phyloP scores from a whole-genome alignment of 495 filamentous ascomycete species.

The Extremus antarcticus region DNA sequence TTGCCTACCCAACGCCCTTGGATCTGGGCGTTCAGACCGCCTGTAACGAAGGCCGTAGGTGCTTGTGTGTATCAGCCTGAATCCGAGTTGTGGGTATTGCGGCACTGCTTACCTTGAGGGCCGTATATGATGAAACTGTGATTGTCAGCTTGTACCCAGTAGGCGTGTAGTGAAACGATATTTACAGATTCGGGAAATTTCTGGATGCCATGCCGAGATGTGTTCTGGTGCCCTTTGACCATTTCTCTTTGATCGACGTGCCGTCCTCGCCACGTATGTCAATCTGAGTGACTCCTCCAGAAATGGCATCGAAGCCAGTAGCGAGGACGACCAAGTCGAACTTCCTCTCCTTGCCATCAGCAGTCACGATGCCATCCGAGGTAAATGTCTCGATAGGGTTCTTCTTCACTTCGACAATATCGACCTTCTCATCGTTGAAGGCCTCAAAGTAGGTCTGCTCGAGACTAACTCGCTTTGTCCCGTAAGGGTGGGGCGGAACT shows the following conservation, averaged over 20 bases:
- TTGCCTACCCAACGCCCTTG: constrained; percentile 21
- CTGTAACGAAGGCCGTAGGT: constrained; percentile 24
- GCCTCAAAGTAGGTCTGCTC: constrained; percentile 30
- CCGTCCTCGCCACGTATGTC: constrained; percentile 9
- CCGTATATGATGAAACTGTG: constrained; percentile 19
- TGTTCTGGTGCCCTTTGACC: constrained; percentile 15
- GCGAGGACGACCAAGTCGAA: constrained; percentile 19
- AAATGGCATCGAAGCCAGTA: constrained; percentile 19
- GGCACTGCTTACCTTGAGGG: constrained; percentile 33
- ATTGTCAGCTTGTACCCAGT: not conserved
- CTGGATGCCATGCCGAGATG: constrained; percentile 15
- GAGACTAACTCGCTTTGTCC: constrained; percentile 43
- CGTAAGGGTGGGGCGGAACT: constrained; percentile 41
- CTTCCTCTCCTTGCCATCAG: constrained; percentile 7
- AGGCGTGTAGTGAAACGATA: not conserved
- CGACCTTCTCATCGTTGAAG: constrained; percentile 19
- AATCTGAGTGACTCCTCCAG: constrained; percentile 11
- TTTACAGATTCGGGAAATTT: constrained; percentile 20
- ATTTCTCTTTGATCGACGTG: constrained; percentile 2
- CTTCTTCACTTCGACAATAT: constrained; percentile 10
- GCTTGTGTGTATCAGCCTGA: no score
- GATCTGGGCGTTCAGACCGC: constrained; percentile 15
- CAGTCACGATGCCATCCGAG: constrained; percentile 7
- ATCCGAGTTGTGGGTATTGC: no score
- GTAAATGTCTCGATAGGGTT: constrained; percentile 11